These are phyloP conservation scores for Monosporascus sp. DNA, from an alignment of 2,329 filamentous ascomycete genomes.

Conservation along the genomic window DNA sequence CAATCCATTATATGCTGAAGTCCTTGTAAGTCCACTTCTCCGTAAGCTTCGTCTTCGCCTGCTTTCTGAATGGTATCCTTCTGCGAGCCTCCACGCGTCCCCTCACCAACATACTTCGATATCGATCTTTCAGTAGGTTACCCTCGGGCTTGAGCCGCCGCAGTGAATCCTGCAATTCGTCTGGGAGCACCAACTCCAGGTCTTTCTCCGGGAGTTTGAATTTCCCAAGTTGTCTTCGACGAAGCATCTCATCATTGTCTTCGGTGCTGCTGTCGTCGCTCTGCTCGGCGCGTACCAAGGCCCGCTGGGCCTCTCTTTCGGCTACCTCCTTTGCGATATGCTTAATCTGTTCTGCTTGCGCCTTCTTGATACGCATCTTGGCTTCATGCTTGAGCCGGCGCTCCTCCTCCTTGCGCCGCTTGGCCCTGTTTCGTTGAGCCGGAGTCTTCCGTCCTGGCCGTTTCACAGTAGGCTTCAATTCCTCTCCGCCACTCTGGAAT, in stretches of 20 bases:
- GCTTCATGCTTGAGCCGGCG: conserved; percentile 69
- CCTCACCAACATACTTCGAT: conserved; percentile 80
- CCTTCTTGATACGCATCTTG: conserved; percentile 66
- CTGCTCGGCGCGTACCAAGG: conserved; percentile 38
- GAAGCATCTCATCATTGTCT: conserved; percentile 58
- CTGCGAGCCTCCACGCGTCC: conserved; percentile 84
- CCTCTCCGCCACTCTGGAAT: conserved; percentile 76
- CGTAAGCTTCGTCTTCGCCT: conserved; percentile 73
- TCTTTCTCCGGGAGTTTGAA: conserved; percentile 70
- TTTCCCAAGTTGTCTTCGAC: conserved; percentile 71
- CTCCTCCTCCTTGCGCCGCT: conserved; percentile 85
- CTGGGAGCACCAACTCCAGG: conserved; percentile 73
- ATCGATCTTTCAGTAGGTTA: conserved; percentile 89
- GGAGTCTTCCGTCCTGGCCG: conserved; percentile 80
- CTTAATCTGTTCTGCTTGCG: conserved; percentile 67
- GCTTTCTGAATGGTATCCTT: conserved; percentile 74
- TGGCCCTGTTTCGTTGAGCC: conserved; percentile 79
- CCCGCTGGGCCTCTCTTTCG: conserved; percentile 49
- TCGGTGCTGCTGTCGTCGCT: conserved; percentile 47
- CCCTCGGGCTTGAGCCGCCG: conserved; percentile 86
- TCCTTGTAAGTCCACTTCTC: conserved; percentile 99
- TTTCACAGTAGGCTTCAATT: conserved; percentile 62
- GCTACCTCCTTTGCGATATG: conserved; percentile 61
- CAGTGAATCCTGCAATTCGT: conserved; percentile 79
- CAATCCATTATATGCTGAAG: conserved; percentile 52